Percentiles rank a stretch among this genome's conserved stretches.
These are phyloP conservation scores for Gnomoniopsis smithogilvyi DNA, from an alignment of 2,329 filamentous ascomycete genomes.

Conservation along the genomic window DNA sequence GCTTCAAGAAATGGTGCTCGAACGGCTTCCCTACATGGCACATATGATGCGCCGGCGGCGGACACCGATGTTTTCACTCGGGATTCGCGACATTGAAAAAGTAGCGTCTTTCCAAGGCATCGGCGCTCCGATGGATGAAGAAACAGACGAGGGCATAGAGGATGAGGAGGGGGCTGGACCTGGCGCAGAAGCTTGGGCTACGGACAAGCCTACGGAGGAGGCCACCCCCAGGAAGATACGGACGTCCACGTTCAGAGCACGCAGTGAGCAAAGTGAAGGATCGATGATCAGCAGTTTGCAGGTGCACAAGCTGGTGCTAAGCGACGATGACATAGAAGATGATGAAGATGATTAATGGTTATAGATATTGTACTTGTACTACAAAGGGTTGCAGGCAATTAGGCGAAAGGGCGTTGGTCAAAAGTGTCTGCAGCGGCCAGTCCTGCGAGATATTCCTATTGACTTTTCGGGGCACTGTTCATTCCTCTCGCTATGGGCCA, in stretches of 20 bases:
- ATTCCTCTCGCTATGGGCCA: too few species aligned
- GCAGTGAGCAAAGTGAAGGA: conserved; percentile 23
- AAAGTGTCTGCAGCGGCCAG: neutral
- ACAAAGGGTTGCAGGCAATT: neutral
- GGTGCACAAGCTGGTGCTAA: conserved; percentile 67
- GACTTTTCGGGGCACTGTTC: too few species aligned
- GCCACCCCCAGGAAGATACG: conserved; percentile 46
- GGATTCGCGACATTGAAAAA: conserved; percentile 60
- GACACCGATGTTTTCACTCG: conserved; percentile 31
- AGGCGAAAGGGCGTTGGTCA: neutral
- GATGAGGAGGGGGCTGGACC: conserved; percentile 26
- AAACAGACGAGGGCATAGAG: conserved; percentile 42
- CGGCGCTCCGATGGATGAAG: conserved; percentile 36
- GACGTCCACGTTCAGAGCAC: conserved; percentile 26
- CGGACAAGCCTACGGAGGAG: conserved; percentile 57
- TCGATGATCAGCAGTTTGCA: conserved; percentile 38
- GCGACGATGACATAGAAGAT: conserved; percentile 84
- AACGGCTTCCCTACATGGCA: conserved; percentile 82
- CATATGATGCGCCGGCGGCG: conserved; percentile 53
- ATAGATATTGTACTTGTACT: neutral
- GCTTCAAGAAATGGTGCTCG: conserved; percentile 72
- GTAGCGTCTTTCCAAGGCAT: conserved; percentile 66
- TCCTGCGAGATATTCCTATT: too few species aligned
- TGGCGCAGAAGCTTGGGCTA: conserved; percentile 54
- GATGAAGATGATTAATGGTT: conserved; percentile 32